phyloP scores from a whole-genome alignment of 768 basidiomycete genomes.

The Psilocybe tampanensis region DNA sequence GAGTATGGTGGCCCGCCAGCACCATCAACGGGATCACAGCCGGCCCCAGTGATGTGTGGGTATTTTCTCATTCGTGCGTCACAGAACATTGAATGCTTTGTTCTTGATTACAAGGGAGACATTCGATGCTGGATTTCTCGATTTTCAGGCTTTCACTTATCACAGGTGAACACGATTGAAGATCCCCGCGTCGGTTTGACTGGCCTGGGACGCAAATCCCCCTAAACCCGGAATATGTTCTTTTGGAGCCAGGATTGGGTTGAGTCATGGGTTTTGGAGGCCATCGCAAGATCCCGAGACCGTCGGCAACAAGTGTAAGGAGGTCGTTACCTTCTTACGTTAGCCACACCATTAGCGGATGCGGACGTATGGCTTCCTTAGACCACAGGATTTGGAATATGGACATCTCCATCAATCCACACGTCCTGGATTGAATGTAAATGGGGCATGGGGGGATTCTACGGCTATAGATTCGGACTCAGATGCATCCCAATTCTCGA shows the following conservation, averaged over 20 bases:
- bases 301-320: slow-evolving; percentile 20
- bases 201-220: slow-evolving; percentile 15
- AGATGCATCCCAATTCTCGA: slow-evolving; percentile 23
- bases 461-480: slow-evolving; percentile 22
- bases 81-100: background rate
- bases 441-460: slow-evolving; percentile 22
- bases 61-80: background rate
- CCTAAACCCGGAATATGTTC: slow-evolving; percentile 13
- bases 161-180: background rate
- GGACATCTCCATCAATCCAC: slow-evolving; percentile 27
- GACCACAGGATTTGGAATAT: slow-evolving; percentile 12
- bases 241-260: slow-evolving; percentile 7
- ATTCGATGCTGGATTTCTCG: background rate
- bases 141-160: background rate
- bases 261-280: slow-evolving; percentile 18
- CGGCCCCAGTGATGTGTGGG: background rate
- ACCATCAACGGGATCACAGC: slow-evolving; percentile 2
- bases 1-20: background rate
- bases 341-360: slow-evolving; percentile 14
- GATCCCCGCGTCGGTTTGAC: background rate
- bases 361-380: slow-evolving; percentile 10
- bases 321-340: slow-evolving; percentile 25
- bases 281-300: slow-evolving; percentile 24
- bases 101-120: background rate
- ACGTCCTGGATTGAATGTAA: slow-evolving; percentile 11